phyloP scores from a whole-genome alignment of 164 flowering plant genomes.

The Nelumbo lutea region DNA sequence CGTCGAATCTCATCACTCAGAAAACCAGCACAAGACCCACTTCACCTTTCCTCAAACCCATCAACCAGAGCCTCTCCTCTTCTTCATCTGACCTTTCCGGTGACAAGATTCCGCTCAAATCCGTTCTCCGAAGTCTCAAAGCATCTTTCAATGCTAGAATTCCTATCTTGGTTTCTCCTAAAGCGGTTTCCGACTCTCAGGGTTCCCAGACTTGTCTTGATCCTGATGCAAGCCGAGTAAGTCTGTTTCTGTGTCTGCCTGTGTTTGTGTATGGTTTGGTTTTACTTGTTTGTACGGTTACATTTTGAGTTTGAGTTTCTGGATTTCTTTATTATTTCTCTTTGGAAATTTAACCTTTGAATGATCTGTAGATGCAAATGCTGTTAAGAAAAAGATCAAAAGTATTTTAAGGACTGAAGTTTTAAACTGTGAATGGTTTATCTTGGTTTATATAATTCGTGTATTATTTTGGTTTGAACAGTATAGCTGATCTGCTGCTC shows the following conservation, averaged over 20 bases:
- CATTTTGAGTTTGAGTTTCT: not conserved
- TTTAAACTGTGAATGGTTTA: not conserved
- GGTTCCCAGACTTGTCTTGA: slow-evolving; percentile 85
- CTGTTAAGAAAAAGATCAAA: not conserved
- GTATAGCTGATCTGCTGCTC: too few species aligned
- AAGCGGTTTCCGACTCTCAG: slow-evolving; percentile 77
- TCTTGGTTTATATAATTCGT: not conserved
- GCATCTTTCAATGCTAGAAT: slow-evolving; percentile 7
- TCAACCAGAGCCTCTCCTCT: slow-evolving; percentile 23
- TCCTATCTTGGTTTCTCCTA: slow-evolving; percentile 56
- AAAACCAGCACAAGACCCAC: not conserved
- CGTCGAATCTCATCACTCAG: slow-evolving; percentile 14
- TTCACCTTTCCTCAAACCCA: slow-evolving; percentile 10
- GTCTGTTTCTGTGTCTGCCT: slow-evolving; percentile 2
- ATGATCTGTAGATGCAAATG: not conserved
- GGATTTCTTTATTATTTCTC: not conserved
- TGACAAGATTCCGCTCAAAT: slow-evolving; percentile 19
- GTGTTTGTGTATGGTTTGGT: not conserved
- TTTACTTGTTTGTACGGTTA: not conserved
- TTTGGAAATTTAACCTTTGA: not conserved
- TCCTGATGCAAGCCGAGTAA: slow-evolving; percentile 84
- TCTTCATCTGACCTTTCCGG: slow-evolving; percentile 39
- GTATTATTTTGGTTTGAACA: not conserved
- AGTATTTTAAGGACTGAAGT: not conserved
- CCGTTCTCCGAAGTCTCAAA: not conserved